phyloP scores from a whole-genome alignment of 2,329 filamentous ascomycete species.

The Colletotrichum melonis region DNA sequence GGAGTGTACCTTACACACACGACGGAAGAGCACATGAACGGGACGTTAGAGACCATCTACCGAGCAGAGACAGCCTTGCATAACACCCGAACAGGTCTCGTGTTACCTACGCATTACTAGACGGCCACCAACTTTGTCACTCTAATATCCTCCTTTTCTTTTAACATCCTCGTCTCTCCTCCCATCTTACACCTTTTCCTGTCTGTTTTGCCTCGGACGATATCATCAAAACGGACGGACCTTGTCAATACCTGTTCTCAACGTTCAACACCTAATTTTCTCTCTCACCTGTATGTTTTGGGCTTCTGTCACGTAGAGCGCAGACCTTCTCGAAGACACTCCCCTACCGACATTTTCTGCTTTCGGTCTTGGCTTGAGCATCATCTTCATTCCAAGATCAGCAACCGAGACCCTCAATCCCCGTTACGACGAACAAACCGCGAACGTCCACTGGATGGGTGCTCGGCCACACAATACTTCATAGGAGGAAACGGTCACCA shows the following conservation, averaged over 20 bases:
- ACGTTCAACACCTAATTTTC: conserved; percentile 4
- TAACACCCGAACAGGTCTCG: background rate
- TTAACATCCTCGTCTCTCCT: background rate
- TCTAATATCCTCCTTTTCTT: conserved; percentile 4
- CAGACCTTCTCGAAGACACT: conserved; percentile 1
- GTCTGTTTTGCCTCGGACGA: background rate
- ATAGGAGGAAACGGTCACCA: background rate
- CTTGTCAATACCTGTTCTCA: background rate
- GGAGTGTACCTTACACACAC: background rate
- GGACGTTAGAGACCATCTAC: background rate
- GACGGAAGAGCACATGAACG: conserved; percentile 11
- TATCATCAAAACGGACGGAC: conserved; percentile 1
- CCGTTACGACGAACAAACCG: background rate
- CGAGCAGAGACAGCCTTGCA: conserved; percentile 2
- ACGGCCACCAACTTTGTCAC: background rate
- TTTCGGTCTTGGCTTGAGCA: conserved; percentile 6
- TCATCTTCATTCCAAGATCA: conserved; percentile 1
- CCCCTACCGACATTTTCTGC: background rate
- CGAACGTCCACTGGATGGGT: background rate
- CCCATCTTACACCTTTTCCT: background rate
- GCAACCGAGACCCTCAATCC: background rate
- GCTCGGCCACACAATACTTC: background rate
- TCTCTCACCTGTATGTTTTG: background rate
- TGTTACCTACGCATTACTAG: background rate
- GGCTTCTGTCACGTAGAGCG: background rate